Evolutionary conservation across 495 filamentous ascomycete genomes (phyloP).

Genomic region (Hamigera avellanea): DNA sequence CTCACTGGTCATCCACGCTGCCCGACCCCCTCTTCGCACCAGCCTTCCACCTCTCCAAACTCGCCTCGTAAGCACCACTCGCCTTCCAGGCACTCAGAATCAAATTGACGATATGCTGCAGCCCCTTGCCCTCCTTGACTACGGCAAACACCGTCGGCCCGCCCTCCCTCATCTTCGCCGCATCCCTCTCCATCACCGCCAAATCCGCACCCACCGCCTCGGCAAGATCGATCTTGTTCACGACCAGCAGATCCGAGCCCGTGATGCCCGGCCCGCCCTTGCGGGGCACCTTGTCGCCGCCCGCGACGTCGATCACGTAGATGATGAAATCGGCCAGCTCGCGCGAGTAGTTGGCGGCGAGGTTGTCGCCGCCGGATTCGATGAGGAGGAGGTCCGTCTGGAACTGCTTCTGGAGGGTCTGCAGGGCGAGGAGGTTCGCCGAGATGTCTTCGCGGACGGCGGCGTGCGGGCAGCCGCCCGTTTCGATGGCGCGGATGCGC

Average conservation of each 20-base stretch:
- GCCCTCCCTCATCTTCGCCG: conserved; percentile 88
- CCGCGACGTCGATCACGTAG: conserved; percentile 94
- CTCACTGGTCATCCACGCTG: conserved; percentile 27
- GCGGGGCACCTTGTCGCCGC: conserved; percentile 93
- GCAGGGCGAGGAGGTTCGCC: conserved; percentile 83
- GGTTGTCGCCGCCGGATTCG: conserved; percentile 89
- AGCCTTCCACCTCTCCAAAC: conserved; percentile 40
- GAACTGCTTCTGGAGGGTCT: conserved; percentile 71
- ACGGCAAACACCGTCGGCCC: conserved; percentile 95
- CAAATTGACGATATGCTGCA: conserved; percentile 77
- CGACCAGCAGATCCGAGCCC: conserved; percentile 79
- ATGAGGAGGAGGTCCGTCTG: conserved; percentile 70
- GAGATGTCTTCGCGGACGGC: conserved; percentile 96
- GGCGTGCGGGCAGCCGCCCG: conserved; percentile 93
- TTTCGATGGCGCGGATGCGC: conserved; percentile 93
- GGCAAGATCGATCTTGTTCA: conserved; percentile 95
- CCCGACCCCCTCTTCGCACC: conserved; percentile 37
- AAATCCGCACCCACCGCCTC: conserved; percentile 86
- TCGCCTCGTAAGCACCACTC: conserved; percentile 58
- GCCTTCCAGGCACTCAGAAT: conserved; percentile 88
- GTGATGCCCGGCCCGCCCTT: conserved; percentile 98
- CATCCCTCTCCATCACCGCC: conserved; percentile 88
- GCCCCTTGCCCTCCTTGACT: conserved; percentile 81
- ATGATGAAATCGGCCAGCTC: conserved; percentile 96
- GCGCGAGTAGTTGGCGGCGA: conserved; percentile 89